Conservation (phyloP, 768 basidiomycete genomes). For the Hygrophorus pudorinus region DNA sequence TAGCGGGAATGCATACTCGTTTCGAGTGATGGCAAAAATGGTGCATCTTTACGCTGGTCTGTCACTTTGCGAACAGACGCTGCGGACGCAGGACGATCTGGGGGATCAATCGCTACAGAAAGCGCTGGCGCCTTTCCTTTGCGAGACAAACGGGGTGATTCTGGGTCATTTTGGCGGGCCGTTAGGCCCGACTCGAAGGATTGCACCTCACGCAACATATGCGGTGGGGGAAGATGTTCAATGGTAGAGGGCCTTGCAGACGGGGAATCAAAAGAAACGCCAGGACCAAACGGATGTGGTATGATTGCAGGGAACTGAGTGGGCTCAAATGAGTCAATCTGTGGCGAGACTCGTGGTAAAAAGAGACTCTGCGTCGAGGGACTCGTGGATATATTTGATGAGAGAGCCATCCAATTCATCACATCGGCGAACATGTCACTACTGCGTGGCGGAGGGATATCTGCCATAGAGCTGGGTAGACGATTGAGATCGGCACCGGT, state of each 20-base stretch:
- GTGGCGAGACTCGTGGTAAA: slow-evolving; percentile 17
- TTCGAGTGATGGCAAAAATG: slow-evolving; percentile 31
- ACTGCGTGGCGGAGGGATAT: slow-evolving; percentile 17
- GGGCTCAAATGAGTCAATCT: slow-evolving; percentile 12
- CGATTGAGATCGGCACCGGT: slow-evolving; percentile 58
- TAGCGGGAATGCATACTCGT: slow-evolving; percentile 51
- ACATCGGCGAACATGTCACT: slow-evolving; percentile 55
- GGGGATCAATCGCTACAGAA: neutral
- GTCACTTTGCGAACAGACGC: slow-evolving; percentile 1
- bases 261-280: slow-evolving; percentile 54
- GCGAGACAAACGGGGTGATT: slow-evolving; percentile 4
- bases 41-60: neutral
- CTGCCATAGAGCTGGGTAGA: slow-evolving; percentile 17
- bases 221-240: slow-evolving; percentile 32
- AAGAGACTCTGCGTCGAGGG: slow-evolving; percentile 24
- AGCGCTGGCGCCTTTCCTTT: neutral
- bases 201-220: slow-evolving; percentile 72
- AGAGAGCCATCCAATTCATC: slow-evolving; percentile 43
- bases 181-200: slow-evolving; percentile 80
- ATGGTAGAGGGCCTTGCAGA: slow-evolving; percentile 32
- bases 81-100: slow-evolving; percentile 18
- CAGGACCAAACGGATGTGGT: slow-evolving; percentile 52
- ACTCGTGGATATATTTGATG: slow-evolving; percentile 29
- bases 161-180: slow-evolving; percentile 42
- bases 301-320: slow-evolving; percentile 23